Evolutionary conservation across 2,329 filamentous ascomycete species (phyloP).

Genomic region (Colletotrichum aenigma): DNA sequence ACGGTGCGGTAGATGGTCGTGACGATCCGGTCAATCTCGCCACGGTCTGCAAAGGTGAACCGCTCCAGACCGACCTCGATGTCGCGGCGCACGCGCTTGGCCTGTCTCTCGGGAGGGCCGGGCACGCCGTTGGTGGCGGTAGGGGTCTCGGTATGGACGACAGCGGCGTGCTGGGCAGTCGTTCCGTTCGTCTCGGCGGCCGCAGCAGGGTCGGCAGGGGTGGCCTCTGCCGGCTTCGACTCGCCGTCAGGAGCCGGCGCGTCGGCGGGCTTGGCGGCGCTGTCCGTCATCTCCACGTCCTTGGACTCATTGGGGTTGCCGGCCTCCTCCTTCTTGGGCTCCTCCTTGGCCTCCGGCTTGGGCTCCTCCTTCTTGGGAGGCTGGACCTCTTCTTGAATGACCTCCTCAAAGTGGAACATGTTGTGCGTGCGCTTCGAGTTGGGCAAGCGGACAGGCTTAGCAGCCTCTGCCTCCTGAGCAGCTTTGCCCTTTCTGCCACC

Average conservation of each 20-base stretch:
- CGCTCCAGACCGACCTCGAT: slow-evolving; percentile 80
- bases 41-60: slow-evolving; percentile 71
- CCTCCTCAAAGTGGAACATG: slow-evolving; percentile 76
- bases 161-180: slow-evolving; percentile 15
- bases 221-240: slow-evolving; percentile 25
- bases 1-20: slow-evolving; percentile 84
- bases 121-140: slow-evolving; percentile 26
- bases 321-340: slow-evolving; percentile 4
- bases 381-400: slow-evolving; percentile 58
- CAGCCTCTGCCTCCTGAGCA: slow-evolving; percentile 59
- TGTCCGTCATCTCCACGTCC: slow-evolving; percentile 26
- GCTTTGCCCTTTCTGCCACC: slow-evolving; percentile 56
- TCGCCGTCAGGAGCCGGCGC: slow-evolving; percentile 20
- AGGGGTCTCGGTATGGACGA: slow-evolving; percentile 10
- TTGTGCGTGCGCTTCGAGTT: slow-evolving; percentile 75
- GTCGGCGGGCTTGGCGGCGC: slow-evolving; percentile 13
- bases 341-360: slow-evolving; percentile 21
- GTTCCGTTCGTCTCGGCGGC: slow-evolving; percentile 22
- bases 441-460: slow-evolving; percentile 65
- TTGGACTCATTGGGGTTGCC: not conserved
- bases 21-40: slow-evolving; percentile 82
- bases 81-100: slow-evolving; percentile 66
- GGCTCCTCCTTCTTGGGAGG: slow-evolving; percentile 31
- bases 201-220: slow-evolving; percentile 20
- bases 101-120: slow-evolving; percentile 46